Evolutionary conservation across 768 basidiomycete genomes (phyloP), one percentile per base, ranked within the genome.

Genomic region (Rhodotorula diobovata): DNA sequence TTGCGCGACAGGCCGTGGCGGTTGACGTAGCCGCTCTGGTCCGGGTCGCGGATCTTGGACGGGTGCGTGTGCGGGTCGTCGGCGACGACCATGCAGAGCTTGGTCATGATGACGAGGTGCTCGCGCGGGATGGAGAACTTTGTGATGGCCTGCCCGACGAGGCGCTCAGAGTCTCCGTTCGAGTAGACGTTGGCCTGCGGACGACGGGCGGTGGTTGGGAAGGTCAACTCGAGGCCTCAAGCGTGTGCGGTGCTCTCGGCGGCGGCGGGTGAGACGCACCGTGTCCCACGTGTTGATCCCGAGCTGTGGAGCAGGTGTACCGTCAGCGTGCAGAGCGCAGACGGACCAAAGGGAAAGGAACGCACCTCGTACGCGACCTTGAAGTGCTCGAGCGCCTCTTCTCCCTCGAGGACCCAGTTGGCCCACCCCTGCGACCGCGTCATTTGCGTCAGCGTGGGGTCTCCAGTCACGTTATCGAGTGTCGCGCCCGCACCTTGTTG

Each of bases 81-180:
- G 14, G 59, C 63, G n/a, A 68, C 66, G 45, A 53, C 46, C 71
- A 72, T 72, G 71, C 55, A 76, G 10, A 86, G 86, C 81, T 91
- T 91, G 66, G 90, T 90, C 83, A 91, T 84, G 25, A 91, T 85
- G 28, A 91, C 89, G 37, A 57, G 56, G 56, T 57, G 39, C 23
- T 88, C 87, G 4, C 90, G 85, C n/a, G 89, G 88, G 21, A 89
- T 82, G 32, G 86, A 78, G 72, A 85, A 83, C 71, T 86, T 77
- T 76, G 88, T 88, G 81, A 91, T 86, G 5, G 86, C 88, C 74
- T 88, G 87, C 20, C 89, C 89, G 30, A 90, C 82, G 62, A 90
- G 83, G 56, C 84, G 76, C 77, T 91, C 90, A 0, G 86, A 87
- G 12, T 81, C 79, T 4, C 88, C 88, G 71, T 88, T 86, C 1